Percentiles rank a stretch among this genome's conserved stretches.
Conservation (phyloP, 805 yeast species). For the Candida khao-thaluensis region DNA sequence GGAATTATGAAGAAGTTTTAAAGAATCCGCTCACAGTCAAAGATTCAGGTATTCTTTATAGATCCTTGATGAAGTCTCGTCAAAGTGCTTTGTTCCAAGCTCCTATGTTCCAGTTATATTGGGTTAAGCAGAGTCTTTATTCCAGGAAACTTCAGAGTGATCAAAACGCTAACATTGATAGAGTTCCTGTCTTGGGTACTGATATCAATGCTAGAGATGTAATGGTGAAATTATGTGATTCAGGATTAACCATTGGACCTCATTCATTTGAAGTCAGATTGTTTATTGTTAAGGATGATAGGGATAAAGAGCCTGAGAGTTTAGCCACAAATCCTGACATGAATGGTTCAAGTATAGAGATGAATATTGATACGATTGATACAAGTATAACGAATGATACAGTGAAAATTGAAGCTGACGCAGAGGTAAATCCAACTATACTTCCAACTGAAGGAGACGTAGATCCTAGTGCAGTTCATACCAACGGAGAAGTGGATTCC, state of each 20-base stretch:
- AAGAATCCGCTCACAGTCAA: constrained; percentile 65
- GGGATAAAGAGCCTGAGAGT: constrained; percentile 28
- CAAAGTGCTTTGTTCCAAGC: constrained; percentile 54
- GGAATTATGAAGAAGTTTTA: constrained; percentile 47
- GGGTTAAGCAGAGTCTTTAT: constrained; percentile 70
- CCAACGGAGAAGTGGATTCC: not conserved
- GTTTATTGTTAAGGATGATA: constrained; percentile 83
- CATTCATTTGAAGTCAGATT: constrained; percentile 75
- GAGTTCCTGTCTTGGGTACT: constrained; percentile 35
- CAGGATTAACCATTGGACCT: constrained; percentile 73
- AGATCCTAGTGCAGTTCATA: not conserved
- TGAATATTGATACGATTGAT: no score
- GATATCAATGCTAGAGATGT: constrained; percentile 68
- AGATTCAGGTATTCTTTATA: constrained; percentile 71
- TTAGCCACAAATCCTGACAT: no score
- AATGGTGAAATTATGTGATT: constrained; percentile 86
- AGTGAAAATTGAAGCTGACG: no score
- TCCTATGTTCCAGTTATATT: constrained; percentile 72
- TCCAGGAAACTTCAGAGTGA: constrained; percentile 32
- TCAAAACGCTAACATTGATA: constrained; percentile 20
- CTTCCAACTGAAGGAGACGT: no score
- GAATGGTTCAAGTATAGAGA: no score
- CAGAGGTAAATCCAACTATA: no score
- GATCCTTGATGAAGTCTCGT: constrained; percentile 73
- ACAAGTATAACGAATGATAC: no score